Conservation (phyloP, 1,284 basidiomycete species). For the Ustilago xerochloae region DNA sequence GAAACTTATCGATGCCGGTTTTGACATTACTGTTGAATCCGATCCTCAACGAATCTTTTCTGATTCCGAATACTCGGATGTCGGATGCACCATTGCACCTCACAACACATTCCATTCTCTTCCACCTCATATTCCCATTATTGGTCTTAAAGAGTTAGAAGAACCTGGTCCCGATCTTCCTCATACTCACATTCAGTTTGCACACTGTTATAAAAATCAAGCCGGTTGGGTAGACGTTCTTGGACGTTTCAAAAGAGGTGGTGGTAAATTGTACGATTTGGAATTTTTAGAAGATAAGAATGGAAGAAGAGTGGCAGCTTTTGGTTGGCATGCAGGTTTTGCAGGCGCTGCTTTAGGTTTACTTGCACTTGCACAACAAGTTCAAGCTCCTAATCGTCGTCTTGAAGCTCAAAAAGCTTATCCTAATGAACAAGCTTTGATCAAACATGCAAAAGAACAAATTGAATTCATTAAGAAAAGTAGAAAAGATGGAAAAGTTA, state of each 20-base stretch:
- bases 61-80: constrained; percentile 80
- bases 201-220: constrained; percentile 98
- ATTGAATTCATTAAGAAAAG: constrained; percentile 74
- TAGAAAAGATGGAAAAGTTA: constrained; percentile 74
- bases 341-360: constrained; percentile 94
- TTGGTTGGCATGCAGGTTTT: constrained; percentile 98
- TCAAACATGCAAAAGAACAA: constrained; percentile 70
- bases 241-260: constrained; percentile 85
- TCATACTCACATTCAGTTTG: constrained; percentile 96
- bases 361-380: constrained; percentile 77
- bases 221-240: constrained; percentile 92
- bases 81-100: constrained; percentile 87
- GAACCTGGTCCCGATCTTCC: constrained; percentile 70
- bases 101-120: constrained; percentile 91
- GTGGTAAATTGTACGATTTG: constrained; percentile 91
- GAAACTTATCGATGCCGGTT: constrained; percentile 88
- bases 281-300: constrained; percentile 91
- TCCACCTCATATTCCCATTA: constrained; percentile 81
- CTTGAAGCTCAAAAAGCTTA: constrained; percentile 80
- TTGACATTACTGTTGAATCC: constrained; percentile 90
- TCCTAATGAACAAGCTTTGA: constrained; percentile 72
- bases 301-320: constrained; percentile 95
- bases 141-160: constrained; percentile 93
- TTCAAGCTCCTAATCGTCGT: constrained; percentile 34
- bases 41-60: constrained; percentile 96